phyloP scores from a whole-genome alignment of 2,329 filamentous ascomycete species.

The Ascochyta rabiei region DNA sequence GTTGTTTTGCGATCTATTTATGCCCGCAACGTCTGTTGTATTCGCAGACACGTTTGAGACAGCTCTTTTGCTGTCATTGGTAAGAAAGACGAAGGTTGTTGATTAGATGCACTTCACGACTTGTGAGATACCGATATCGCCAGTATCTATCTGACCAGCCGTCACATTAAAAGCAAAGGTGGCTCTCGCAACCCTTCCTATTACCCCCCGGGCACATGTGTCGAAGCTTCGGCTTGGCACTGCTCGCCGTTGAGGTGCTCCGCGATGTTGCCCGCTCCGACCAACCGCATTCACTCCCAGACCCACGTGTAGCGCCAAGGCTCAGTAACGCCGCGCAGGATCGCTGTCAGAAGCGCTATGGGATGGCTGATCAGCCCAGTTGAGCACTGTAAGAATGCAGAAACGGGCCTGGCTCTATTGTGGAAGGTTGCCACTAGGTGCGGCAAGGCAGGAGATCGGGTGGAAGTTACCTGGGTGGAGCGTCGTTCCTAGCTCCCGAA shows the following conservation, averaged over 20 bases:
- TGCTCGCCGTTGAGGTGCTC: not conserved
- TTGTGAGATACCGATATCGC: conserved; percentile 1
- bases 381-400: conserved; percentile 1
- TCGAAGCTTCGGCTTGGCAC: conserved; percentile 12
- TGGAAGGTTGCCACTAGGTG: conserved; percentile 1
- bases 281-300: conserved; percentile 12
- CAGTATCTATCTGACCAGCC: conserved; percentile 3
- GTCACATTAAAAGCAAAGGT: conserved; percentile 11
- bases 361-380: conserved; percentile 15
- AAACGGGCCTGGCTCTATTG: conserved; percentile 3
- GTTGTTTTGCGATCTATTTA: not conserved
- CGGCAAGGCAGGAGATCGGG: conserved; percentile 5
- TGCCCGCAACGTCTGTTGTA: not conserved
- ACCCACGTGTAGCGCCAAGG: conserved; percentile 19
- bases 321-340: conserved; percentile 10
- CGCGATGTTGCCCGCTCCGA: conserved; percentile 4
- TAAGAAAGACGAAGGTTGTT: not conserved
- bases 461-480: conserved; percentile 13
- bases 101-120: not conserved
- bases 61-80: conserved; percentile 1
- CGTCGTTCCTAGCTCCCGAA: conserved; percentile 8
- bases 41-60: not conserved
- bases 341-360: conserved; percentile 3
- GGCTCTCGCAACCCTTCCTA: conserved; percentile 6
- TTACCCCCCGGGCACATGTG: conserved; percentile 1